phyloP scores from a whole-genome alignment of 1,284 basidiomycete genomes.

The Termitomyces sp. region DNA sequence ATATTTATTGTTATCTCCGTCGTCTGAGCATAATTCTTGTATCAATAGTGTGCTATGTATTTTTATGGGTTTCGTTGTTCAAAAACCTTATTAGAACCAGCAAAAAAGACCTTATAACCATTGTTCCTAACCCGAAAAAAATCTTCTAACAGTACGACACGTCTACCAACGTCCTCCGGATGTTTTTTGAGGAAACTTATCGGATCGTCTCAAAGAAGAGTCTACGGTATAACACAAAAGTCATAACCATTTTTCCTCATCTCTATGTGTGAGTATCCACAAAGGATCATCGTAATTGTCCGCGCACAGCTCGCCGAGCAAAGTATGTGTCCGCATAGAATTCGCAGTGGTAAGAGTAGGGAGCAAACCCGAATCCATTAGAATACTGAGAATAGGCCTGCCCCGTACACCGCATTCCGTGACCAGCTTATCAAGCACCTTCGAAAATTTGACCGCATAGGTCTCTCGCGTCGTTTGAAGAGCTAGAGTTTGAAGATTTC shows the following conservation, averaged over 20 bases:
- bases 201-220: too few relatives aligned
- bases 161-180: background rate
- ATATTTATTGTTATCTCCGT: background rate
- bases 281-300: conserved; percentile 27
- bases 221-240: background rate
- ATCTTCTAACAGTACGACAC: background rate
- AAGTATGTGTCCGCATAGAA: conserved; percentile 5
- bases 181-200: background rate
- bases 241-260: conserved; percentile 13
- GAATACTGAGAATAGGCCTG: conserved; percentile 21
- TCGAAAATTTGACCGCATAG: conserved; percentile 16
- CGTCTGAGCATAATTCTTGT: background rate
- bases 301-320: conserved; percentile 16
- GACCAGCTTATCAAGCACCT: conserved; percentile 18
- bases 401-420: conserved; percentile 12
- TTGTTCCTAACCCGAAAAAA: too few relatives aligned
- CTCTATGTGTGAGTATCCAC: conserved; percentile 19
- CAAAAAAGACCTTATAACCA: background rate
- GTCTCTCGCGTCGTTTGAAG: conserved; percentile 24
- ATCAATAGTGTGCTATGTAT: background rate
- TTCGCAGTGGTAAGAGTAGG: background rate
- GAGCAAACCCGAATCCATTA: conserved; percentile 27
- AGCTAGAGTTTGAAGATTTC: conserved; percentile 23
- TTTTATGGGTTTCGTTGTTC: background rate
- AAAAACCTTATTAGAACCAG: background rate